These are phyloP conservation scores for Marasmius oreades DNA, from an alignment of 1,284 basidiomycete genomes.

Conservation along the genomic window DNA sequence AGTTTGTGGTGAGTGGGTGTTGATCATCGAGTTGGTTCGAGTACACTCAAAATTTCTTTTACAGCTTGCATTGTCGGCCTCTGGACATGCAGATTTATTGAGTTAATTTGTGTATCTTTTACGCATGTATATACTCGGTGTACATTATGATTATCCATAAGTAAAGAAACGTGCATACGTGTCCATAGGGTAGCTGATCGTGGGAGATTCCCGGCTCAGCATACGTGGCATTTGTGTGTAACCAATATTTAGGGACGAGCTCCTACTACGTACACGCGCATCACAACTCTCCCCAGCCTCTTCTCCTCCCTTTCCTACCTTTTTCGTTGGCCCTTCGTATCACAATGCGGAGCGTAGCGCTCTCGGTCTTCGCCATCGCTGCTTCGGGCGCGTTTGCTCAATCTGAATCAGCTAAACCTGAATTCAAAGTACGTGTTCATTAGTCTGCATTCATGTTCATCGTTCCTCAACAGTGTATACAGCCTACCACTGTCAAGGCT, in stretches of 20 bases:
- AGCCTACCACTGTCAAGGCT: constrained; percentile 85
- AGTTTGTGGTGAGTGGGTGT: constrained; percentile 73
- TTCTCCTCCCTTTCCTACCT: constrained; percentile 32
- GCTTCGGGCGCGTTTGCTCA: constrained; percentile 60
- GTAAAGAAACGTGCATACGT: neutral
- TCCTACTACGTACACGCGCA: constrained; percentile 6
- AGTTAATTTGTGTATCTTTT: constrained; percentile 31
- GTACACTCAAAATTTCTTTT: constrained; percentile 15
- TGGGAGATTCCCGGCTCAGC: constrained; percentile 25
- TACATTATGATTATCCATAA: constrained; percentile 1
- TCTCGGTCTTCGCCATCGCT: constrained; percentile 68
- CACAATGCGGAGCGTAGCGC: constrained; percentile 79
- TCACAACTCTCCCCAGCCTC: constrained; percentile 32
- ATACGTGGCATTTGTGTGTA: constrained; percentile 42
- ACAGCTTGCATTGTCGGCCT: constrained; percentile 84
- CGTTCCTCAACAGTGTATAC: constrained; percentile 8
- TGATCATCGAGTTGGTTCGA: constrained; percentile 19
- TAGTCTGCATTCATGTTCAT: neutral
- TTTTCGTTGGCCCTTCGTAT: constrained; percentile 61
- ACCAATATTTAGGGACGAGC: constrained; percentile 11
- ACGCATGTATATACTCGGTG: neutral
- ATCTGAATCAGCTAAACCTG: constrained; percentile 53
- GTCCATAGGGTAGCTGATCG: neutral
- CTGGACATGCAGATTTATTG: constrained; percentile 85
- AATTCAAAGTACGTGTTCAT: constrained; percentile 57